phyloP scores from a whole-genome alignment of 202 grass and related monocot species.

The Brachypodium distachyon region DNA sequence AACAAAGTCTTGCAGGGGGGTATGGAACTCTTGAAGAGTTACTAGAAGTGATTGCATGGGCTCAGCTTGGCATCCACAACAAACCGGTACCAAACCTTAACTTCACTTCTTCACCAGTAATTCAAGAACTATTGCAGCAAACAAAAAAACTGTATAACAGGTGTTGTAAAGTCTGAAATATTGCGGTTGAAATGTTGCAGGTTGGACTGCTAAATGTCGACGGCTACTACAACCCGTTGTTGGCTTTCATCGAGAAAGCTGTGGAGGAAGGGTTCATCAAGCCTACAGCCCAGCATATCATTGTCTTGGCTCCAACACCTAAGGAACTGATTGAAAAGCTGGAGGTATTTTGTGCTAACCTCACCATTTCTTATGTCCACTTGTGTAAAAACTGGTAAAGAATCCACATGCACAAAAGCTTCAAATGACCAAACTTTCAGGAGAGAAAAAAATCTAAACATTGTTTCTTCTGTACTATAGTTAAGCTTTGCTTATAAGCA shows the following conservation, averaged over 20 bases:
- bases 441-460: neutral
- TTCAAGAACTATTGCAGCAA: neutral
- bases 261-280: constrained; percentile 66
- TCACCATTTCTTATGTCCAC: neutral
- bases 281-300: constrained; percentile 38
- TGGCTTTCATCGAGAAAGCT: constrained; percentile 59
- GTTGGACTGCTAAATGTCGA: constrained; percentile 63
- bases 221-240: constrained; percentile 49
- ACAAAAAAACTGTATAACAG: too few relatives aligned
- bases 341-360: constrained; percentile 8
- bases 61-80: constrained; percentile 60
- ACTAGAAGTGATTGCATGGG: constrained; percentile 59
- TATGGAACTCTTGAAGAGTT: constrained; percentile 64
- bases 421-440: neutral
- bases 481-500: constrained; percentile 7
- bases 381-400: neutral
- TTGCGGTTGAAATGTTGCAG: constrained; percentile 8
- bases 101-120: neutral
- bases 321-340: constrained; percentile 38
- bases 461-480: neutral
- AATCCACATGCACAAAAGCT: neutral
- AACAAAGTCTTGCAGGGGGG: constrained; percentile 25
- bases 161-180: too few relatives aligned
- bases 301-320: constrained; percentile 31
- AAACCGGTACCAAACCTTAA: constrained; percentile 41